Evolutionary conservation across 108 stramenopile genomes (phyloP).

Genomic region (Cyclotella baltica): DNA sequence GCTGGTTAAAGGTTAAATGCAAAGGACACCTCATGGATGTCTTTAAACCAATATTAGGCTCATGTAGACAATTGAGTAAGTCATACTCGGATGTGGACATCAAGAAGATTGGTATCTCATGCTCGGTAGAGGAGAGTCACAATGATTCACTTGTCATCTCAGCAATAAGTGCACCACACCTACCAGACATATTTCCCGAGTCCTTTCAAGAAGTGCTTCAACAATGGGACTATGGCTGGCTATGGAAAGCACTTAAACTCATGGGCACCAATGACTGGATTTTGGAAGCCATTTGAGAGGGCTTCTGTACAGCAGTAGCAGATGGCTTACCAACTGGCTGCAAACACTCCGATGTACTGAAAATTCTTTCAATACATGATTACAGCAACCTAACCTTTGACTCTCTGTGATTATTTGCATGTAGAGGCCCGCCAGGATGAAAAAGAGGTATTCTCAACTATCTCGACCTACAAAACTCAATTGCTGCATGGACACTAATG

Average conservation of each 20-base stretch:
- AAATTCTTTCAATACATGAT: too few species aligned
- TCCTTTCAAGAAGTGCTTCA: slow-evolving; percentile 12
- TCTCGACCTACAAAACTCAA: too few species aligned
- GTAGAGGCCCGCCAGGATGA: too few species aligned
- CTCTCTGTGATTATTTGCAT: too few species aligned
- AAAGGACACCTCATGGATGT: background rate
- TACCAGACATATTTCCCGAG: background rate
- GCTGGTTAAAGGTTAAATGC: background rate
- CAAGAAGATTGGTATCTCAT: background rate
- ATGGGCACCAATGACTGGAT: slow-evolving; percentile 18
- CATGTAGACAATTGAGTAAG: background rate
- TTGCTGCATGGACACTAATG: too few species aligned
- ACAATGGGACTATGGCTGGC: slow-evolving; percentile 21
- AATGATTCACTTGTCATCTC: background rate
- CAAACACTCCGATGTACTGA: too few species aligned
- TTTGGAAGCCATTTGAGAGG: background rate
- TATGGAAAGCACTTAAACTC: background rate
- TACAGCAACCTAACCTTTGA: too few species aligned
- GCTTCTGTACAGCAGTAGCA: slow-evolving; percentile 12
- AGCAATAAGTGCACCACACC: background rate
- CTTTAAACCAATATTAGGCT: background rate
- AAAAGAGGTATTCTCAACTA: too few species aligned
- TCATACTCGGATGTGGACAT: background rate
- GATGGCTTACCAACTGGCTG: slow-evolving; percentile 33
- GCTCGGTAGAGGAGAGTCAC: background rate